These are phyloP conservation scores for Xylaria curta DNA, from an alignment of 495 filamentous ascomycete genomes.

Conservation along the genomic window DNA sequence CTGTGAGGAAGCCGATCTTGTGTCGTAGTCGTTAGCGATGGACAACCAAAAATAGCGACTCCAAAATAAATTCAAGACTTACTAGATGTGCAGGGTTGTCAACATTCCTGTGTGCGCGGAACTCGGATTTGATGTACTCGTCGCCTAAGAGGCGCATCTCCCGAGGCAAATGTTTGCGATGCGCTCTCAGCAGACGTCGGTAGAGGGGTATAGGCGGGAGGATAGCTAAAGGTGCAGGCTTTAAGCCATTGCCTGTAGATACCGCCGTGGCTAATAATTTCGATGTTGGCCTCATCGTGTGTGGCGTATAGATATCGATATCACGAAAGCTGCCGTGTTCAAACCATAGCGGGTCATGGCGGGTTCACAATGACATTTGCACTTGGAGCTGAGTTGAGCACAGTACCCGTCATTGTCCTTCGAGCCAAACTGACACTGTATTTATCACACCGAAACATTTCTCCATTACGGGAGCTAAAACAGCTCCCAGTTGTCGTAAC, in stretches of 20 bases:
- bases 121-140: conserved; percentile 89
- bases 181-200: conserved; percentile 81
- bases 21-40: background rate
- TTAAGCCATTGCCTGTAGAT: conserved; percentile 37
- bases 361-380: background rate
- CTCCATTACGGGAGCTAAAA: conserved; percentile 10
- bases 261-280: conserved; percentile 41
- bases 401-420: background rate
- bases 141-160: conserved; percentile 87
- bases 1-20: conserved; percentile 91
- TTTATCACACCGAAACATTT: background rate
- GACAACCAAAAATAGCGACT: too few relatives aligned
- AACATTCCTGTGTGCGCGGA: conserved; percentile 76
- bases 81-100: conserved; percentile 95
- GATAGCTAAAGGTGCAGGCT: conserved; percentile 71
- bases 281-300: conserved; percentile 39
- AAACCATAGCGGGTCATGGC: background rate
- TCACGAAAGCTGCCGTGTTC: conserved; percentile 8
- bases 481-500: background rate
- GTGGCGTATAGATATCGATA: conserved; percentile 5
- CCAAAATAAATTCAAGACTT: conserved; percentile 33
- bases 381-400: background rate
- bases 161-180: conserved; percentile 74
- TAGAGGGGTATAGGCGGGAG: conserved; percentile 93
- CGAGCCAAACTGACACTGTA: background rate